These are phyloP conservation scores for Sarcodon aspratus DNA, from an alignment of 768 basidiomycete genomes.

Conservation along the genomic window DNA sequence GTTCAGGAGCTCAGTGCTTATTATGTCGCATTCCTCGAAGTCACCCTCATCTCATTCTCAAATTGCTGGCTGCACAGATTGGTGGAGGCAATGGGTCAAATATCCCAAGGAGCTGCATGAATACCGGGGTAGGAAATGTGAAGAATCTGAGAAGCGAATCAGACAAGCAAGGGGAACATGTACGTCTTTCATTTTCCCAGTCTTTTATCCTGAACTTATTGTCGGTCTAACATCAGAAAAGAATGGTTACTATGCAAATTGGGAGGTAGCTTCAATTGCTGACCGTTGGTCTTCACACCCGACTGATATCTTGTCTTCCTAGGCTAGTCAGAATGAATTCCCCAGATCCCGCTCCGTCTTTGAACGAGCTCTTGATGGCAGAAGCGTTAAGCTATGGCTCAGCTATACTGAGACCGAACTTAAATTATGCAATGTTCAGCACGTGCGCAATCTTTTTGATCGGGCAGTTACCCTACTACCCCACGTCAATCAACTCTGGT, in stretches of 20 bases:
- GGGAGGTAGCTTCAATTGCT: slow-evolving; percentile 44
- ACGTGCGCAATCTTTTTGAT: slow-evolving; percentile 94
- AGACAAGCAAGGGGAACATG: slow-evolving; percentile 71
- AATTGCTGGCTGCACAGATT: no score
- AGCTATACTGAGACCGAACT: slow-evolving; percentile 96
- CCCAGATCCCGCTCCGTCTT: slow-evolving; percentile 91
- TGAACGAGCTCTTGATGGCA: slow-evolving; percentile 88
- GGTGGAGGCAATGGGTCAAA: slow-evolving; percentile 87
- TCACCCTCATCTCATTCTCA: slow-evolving; percentile 23
- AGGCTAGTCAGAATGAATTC: slow-evolving; percentile 95
- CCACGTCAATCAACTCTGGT: slow-evolving; percentile 95
- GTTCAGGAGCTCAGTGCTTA: slow-evolving; percentile 14
- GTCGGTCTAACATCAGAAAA: slow-evolving; percentile 35
- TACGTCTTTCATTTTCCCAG: slow-evolving; percentile 19
- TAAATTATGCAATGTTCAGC: slow-evolving; percentile 94
- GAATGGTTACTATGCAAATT: slow-evolving; percentile 84
- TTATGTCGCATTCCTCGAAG: slow-evolving; percentile 18
- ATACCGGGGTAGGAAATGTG: slow-evolving; percentile 84
- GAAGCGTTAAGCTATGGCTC: slow-evolving; percentile 87
- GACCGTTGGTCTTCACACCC: neutral
- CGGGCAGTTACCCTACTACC: slow-evolving; percentile 94
- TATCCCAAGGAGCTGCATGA: slow-evolving; percentile 89
- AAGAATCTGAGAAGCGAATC: slow-evolving; percentile 89
- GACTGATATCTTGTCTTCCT: neutral
- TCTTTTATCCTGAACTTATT: neutral